Evolutionary conservation across 2,329 filamentous ascomycete species (phyloP), one percentile per base, ranked within the genome.

Genomic region (Pseudogymnoascus sp.): DNA sequence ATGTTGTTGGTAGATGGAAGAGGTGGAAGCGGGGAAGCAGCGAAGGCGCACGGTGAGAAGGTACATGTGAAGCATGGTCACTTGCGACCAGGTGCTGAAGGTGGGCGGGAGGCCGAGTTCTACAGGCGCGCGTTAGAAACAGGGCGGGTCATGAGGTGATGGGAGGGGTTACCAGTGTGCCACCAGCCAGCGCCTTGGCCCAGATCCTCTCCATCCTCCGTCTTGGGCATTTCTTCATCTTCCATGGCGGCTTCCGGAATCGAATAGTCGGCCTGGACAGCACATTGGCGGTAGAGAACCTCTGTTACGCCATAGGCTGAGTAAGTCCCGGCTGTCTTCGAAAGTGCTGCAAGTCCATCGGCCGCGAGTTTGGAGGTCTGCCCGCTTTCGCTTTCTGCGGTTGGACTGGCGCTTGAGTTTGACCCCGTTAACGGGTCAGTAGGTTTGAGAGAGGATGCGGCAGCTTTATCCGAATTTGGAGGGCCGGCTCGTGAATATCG

Each of bases 11-110:
- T 92, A 96, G 64, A 85, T 83, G 66, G 85, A 83, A 69, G 90
- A 87, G 69, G 84, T 81, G 21, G 88, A 83, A 63, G 81, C 79
- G 21, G 90, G 87, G 70, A 97, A 85, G 75, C 87, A 88, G 68
- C 95, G 90, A 70, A 97, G 80, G 64, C 93, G 89, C 57, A 90
- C 89, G 63, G 90, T 90, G 65, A 98, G 78, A 65, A 97, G 84
- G 80, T 96, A 98, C 83, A 99, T 90, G 80, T 99, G 93, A 65
- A 99, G 83, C 82, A 96, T 96, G 37, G 93, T 95, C 51, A 98
- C 88, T 77, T 98, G 93, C 19, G 92, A 90, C 95, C 95, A 99
- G 64, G 90, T 93, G 74, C 88, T 93, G 77, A 99, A 99, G 0
- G 92, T 98, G 0, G 92, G 90, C 34, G 84, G 82, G 16, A 99